phyloP scores from a whole-genome alignment of 1,139 yeast species.

The Kodamaea anthophila region DNA sequence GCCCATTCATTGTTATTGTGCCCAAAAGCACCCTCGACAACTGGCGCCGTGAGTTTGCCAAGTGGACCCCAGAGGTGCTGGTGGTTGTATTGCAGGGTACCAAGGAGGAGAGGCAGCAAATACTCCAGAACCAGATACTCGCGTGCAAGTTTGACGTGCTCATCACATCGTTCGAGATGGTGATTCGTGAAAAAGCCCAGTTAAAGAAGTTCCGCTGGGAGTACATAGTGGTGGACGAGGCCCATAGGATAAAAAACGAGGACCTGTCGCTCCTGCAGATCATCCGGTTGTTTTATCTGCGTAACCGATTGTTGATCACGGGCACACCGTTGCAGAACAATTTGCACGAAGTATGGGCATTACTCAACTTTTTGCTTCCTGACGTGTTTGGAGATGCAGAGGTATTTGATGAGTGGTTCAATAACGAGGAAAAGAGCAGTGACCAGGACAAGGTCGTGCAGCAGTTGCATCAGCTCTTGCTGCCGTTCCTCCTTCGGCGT shows the following conservation, averaged over 20 bases:
- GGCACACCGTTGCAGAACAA: constrained; percentile 97
- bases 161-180: constrained; percentile 89
- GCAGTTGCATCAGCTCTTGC: constrained; percentile 75
- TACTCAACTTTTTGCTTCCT: constrained; percentile 81
- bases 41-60: constrained; percentile 89
- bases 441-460: constrained; percentile 76
- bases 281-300: constrained; percentile 77
- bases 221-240: constrained; percentile 91
- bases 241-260: constrained; percentile 93
- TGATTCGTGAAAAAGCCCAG: constrained; percentile 75
- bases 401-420: constrained; percentile 88
- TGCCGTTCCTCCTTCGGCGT: constrained; percentile 84
- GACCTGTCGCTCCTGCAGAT: constrained; percentile 87
- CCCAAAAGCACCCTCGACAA: constrained; percentile 94
- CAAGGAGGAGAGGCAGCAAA: constrained; percentile 63
- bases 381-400: constrained; percentile 92
- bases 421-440: constrained; percentile 31
- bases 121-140: constrained; percentile 55
- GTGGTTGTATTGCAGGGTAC: constrained; percentile 82
- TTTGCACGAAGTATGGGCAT: constrained; percentile 92
- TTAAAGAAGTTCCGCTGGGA: constrained; percentile 88
- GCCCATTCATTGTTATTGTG: constrained; percentile 88
- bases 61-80: constrained; percentile 95
- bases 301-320: constrained; percentile 79
- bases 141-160: constrained; percentile 82